Base-by-base conservation (phyloP, 2,329 filamentous ascomycete species). In the Calonectria montana region DNA sequence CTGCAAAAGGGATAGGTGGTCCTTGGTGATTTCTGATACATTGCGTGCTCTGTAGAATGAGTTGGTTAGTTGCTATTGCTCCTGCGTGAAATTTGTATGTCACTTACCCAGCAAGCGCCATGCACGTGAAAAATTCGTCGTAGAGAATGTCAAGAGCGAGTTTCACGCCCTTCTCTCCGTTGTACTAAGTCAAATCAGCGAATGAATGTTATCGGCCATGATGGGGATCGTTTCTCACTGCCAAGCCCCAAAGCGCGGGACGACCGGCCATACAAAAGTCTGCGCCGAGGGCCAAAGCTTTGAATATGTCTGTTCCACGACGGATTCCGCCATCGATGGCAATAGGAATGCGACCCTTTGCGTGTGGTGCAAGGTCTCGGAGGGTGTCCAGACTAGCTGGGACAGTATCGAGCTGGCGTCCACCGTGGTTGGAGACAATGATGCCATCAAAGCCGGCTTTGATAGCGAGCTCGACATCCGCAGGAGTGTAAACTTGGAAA, bases 321-420 rank as follows among this genome's bases (percentile, higher is more conserved):
- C 82, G 77, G 23, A 84, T 73, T 15, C 83, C 83, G 2, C 83
- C 82, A 65, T 85, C 82, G 9, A 80, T 74, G 75, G 78, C 65
- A 74, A 78, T 55, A 71, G 77, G 63, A 73, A 81, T 71, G 74
- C 67, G 65, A 4, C 73, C 73, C 63, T 73, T 68, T 21, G 75
- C 80, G 25, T 78, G 70, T 15, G 76, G 69, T 45, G 77, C 75
- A 61, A 82, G 77, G 61, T 82, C 81, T n/a, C 80, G 72, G 3
- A 80, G 73, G 16, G 77, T 75, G 63, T 83, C 82, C 13, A 83
- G 73, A 16, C 81, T 76, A 0, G 81, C 79, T 1, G 79, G 80
- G 10, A 77, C 78, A 3, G 78, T 76, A 70, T 83, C 80, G 8
- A 84, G 77, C 55, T 83, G 81, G 18, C 82, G 74, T n/a, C 80